These are phyloP conservation scores for Blastomyces percursus DNA, from an alignment of 2,329 filamentous ascomycete genomes.

Conservation along the genomic window DNA sequence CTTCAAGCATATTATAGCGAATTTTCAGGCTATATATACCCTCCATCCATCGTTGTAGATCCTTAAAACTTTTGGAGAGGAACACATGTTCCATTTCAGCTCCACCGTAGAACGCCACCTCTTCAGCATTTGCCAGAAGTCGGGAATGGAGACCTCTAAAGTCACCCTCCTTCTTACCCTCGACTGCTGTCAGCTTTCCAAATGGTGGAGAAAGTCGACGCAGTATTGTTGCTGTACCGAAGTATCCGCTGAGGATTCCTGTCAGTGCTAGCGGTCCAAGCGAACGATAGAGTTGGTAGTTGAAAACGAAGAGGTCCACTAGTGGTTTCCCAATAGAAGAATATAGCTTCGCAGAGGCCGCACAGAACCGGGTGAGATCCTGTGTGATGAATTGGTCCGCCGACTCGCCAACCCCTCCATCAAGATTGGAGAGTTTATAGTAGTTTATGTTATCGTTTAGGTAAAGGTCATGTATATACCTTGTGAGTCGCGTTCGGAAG, in stretches of 20 bases:
- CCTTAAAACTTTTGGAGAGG: conserved; percentile 82
- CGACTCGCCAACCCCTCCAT: conserved; percentile 82
- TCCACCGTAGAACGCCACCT: conserved; percentile 94
- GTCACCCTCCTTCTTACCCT: conserved; percentile 89
- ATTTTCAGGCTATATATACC: conserved; percentile 97
- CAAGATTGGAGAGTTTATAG: conserved; percentile 86
- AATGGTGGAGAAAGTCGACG: conserved; percentile 86
- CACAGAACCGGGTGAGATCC: conserved; percentile 90
- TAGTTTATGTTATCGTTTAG: conserved; percentile 91
- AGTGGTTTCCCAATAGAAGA: conserved; percentile 96
- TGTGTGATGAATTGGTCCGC: conserved; percentile 97
- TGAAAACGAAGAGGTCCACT: conserved; percentile 96
- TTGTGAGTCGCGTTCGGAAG: conserved; percentile 84
- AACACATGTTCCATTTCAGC: conserved; percentile 92
- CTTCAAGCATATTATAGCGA: conserved; percentile 95
- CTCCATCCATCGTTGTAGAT: conserved; percentile 94
- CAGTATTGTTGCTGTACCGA: conserved; percentile 82
- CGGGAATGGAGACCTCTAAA: conserved; percentile 85
- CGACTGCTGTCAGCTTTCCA: conserved; percentile 90
- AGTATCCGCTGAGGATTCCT: conserved; percentile 83
- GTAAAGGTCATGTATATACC: conserved; percentile 96
- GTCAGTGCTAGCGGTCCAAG: conserved; percentile 78
- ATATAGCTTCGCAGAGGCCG: conserved; percentile 81
- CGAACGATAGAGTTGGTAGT: conserved; percentile 89
- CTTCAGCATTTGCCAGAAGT: conserved; percentile 91